Base-by-base conservation (phyloP, 192 early-diverging fungal genomes). In the Dimargaris cristalligena region DNA sequence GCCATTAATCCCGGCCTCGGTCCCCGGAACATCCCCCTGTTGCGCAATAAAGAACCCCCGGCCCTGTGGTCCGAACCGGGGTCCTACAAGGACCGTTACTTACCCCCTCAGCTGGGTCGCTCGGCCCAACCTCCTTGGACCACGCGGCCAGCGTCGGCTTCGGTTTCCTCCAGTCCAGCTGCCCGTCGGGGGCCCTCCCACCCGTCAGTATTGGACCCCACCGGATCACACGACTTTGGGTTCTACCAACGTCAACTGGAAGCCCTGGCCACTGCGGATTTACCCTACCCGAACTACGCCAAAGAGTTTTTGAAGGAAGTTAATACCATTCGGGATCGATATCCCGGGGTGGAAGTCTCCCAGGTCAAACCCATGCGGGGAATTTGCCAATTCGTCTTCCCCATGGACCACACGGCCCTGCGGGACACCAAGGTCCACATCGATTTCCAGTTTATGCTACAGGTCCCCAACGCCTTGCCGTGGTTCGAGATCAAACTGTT, bases 401-500 rank as follows among this genome's bases (percentile, higher is more conserved):
- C 46, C 6, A 47, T 47, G 46, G 46, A 25, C 20, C 25, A 47
- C 6, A 25, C 3, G 46, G 46, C n/a, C 25, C 6, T 22, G 3
- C 46, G 25, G 2, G 20, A 18, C 6, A 18, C 46, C 46, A 47
- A 6, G 46, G n/a, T 47, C 46, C 25, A 22, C 33, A 20, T 54
- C 29, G 52, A 30, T 31, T 20, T 54, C 4, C 52, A 54, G 52
- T 16, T n/a, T 20, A 26, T 31, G 10, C 52, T 31, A 6, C 52
- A 54, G 6, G 9, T 31, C 52, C 52, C 52, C 1, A 54, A 54
- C 10, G 52, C 33, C 29, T 29, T 18, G 29, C 52, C 52, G 2
- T 54, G 52, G 52, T 54, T 32, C 4, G 52, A 54, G 29, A 29
- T 54, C 32, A 33, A 54, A 20, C 20, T 54, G 4, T 33, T 54